Evolutionary conservation across 177 flowering plant species (phyloP), one percentile per base, ranked within the genome.

Genomic region (Vitis hybrid): DNA sequence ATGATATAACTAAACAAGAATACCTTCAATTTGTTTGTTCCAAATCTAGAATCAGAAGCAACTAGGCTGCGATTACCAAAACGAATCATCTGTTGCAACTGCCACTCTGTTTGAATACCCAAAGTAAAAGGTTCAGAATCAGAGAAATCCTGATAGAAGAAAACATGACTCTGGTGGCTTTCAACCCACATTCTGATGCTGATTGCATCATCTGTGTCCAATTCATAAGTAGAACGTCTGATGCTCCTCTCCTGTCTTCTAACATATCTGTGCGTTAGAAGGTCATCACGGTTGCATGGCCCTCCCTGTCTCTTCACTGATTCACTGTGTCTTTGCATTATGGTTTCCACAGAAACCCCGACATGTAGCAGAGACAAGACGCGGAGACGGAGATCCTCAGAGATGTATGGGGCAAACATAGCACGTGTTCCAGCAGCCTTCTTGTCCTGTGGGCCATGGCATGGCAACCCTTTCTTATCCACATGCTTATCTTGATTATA

Each of bases 31-130:
- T 96, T 93, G 76, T 87, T 89, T 51, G 91, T 83, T 64, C 99
- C 99, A 74, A 93, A 90, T 76, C 87, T 84, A 53, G 97, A 96
- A 85, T 92, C 91, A 52, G 86, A 89, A 71, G 87, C 91, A 59
- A 96, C 16, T 51, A 93, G 89, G 76, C 90, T 78, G 55, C 82
- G 80, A 73, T 96, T 92, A 3, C 98, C 98, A 80, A 89, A 93
- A 9, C 86, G 89, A 77, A 96, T 90, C 99, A 96, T 85, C 73
- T 96, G 99, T 55, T 96, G 98, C 83, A 96, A 80, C 83, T 96
- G 99, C 99, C 98, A 93, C 73, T 96, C 95, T 48, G 99, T 90
- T 76, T 96, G 99, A 64, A 96, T 90, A 45, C 99, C 97, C 71
- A 96, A 69, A 55, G 77, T 72, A 68, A 92, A 86, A 62, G 99